phyloP scores from a whole-genome alignment of 805 yeast species.

The Saturnispora sekii region DNA sequence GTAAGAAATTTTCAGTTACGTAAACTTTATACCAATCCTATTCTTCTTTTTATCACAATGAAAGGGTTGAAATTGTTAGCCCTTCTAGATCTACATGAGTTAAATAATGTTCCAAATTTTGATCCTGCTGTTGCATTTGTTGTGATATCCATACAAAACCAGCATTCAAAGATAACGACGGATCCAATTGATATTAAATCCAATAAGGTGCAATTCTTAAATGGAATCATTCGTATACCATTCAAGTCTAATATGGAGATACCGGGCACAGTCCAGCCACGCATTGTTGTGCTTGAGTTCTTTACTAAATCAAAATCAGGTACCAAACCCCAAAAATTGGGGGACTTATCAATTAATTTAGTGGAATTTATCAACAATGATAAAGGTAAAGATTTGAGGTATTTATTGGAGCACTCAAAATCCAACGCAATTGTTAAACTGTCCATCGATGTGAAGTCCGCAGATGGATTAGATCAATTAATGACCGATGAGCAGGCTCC shows the following conservation, averaged over 20 bases:
- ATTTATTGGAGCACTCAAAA: conserved; percentile 66
- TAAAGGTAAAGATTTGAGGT: conserved; percentile 46
- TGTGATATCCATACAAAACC: not conserved
- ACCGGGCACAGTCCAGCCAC: conserved; percentile 30
- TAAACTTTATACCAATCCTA: no score
- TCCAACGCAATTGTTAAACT: conserved; percentile 71
- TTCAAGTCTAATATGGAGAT: conserved; percentile 25
- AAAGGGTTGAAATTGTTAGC: not conserved
- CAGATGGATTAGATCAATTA: not conserved
- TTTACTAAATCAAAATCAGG: conserved; percentile 23
- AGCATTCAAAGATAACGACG: conserved; percentile 15
- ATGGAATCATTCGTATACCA: conserved; percentile 28
- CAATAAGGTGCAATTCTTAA: conserved; percentile 44
- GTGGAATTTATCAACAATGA: conserved; percentile 61
- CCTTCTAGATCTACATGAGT: not conserved
- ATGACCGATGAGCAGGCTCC: not conserved
- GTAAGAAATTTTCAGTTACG: not conserved
- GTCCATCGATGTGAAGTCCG: conserved; percentile 30
- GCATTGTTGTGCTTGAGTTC: conserved; percentile 24
- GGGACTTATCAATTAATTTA: conserved; percentile 56
- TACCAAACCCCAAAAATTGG: conserved; percentile 43
- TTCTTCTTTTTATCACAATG: not conserved
- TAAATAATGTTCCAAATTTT: conserved; percentile 5
- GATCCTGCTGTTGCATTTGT: not conserved
- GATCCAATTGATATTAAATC: conserved; percentile 31